Percentiles rank a stretch among this genome's conserved stretches.
Evolutionary conservation across 495 filamentous ascomycete genomes (phyloP).

Genomic region (Daldinia caldariorum): DNA sequence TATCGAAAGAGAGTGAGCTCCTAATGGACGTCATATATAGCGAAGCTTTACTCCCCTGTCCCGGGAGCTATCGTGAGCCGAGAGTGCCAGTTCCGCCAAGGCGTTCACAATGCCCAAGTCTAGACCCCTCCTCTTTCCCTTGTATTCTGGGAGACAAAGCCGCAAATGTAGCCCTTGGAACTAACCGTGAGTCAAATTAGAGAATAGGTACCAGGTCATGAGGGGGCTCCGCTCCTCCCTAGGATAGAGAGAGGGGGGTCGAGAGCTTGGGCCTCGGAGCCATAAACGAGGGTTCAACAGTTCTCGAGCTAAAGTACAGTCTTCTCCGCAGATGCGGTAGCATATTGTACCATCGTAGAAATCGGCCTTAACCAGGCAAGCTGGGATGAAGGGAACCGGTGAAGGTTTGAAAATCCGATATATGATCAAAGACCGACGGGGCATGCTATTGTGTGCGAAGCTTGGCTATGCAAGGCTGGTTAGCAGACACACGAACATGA

Average conservation of each 20-base stretch:
- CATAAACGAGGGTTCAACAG: constrained; percentile 29
- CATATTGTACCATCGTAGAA: constrained; percentile 19
- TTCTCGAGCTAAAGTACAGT: constrained; percentile 35
- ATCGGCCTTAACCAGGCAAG: constrained; percentile 25
- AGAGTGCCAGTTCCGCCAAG: constrained; percentile 28
- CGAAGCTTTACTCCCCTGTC: constrained; percentile 22
- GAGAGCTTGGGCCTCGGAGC: constrained; percentile 22
- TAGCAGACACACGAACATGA: constrained; percentile 22
- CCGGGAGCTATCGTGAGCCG: constrained; percentile 35
- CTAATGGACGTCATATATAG: constrained; percentile 34
- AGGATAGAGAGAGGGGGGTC: constrained; percentile 31
- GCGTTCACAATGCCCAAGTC: constrained; percentile 28
- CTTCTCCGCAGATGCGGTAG: constrained; percentile 35
- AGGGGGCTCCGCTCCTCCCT: constrained; percentile 36
- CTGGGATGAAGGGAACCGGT: constrained; percentile 37
- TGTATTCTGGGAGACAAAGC: constrained; percentile 17
- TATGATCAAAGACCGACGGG: constrained; percentile 25
- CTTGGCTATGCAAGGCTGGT: constrained; percentile 15
- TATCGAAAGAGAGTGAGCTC: constrained; percentile 11
- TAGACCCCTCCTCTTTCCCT: constrained; percentile 30
- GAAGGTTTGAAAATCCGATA: constrained; percentile 33
- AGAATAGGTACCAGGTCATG: constrained; percentile 21
- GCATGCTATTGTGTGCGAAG: constrained; percentile 19
- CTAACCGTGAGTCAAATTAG: constrained; percentile 35
- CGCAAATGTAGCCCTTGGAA: constrained; percentile 20